Evolutionary conservation across 169 alveolate genomes (phyloP).

Genomic region (Amoebophrya sp.): DNA sequence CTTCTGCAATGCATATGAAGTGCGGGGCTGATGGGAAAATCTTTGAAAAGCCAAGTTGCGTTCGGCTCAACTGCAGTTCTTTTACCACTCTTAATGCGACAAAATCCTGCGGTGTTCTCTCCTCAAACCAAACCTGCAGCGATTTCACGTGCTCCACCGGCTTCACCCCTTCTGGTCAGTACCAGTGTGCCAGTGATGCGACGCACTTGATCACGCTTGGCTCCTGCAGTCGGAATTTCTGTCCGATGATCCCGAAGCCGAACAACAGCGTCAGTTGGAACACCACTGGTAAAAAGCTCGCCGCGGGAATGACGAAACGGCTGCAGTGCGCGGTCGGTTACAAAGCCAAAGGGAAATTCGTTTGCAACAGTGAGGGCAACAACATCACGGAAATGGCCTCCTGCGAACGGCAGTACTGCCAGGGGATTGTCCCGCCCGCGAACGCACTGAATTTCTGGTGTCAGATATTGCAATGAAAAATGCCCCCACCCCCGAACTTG

Average conservation of each 20-base stretch:
- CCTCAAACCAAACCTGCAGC: too few relatives aligned
- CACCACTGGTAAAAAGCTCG: neutral
- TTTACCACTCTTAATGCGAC: too few relatives aligned
- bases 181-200: neutral
- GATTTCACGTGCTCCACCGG: neutral
- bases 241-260: neutral
- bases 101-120: too few relatives aligned
- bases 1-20: too few relatives aligned
- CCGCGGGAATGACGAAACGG: neutral
- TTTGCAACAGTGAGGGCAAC: neutral
- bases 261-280: neutral
- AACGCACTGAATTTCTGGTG: neutral
- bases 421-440: neutral
- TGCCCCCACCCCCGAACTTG: too few relatives aligned
- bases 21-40: too few relatives aligned
- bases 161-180: neutral
- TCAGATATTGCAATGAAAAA: too few relatives aligned
- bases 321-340: neutral
- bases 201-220: neutral
- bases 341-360: neutral
- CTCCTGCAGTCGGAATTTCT: neutral
- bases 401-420: neutral
- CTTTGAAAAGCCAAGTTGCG: too few relatives aligned
- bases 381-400: neutral
- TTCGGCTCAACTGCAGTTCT: too few relatives aligned